Evolutionary conservation across 352 stramenopile genomes (phyloP).

Genomic region (Pythium aphanidermatum): DNA sequence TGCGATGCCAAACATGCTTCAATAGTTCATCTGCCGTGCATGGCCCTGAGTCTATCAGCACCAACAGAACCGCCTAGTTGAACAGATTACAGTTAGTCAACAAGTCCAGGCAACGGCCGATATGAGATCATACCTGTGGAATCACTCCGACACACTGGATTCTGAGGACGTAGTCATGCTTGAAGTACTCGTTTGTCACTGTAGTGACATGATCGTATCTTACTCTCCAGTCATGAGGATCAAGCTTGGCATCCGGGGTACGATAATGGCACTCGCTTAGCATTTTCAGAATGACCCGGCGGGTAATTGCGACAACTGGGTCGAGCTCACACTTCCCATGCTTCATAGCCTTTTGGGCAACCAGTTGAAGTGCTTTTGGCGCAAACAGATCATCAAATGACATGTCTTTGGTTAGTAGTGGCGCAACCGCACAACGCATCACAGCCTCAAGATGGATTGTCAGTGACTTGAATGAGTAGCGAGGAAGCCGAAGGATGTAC

Average conservation of each 20-base stretch:
- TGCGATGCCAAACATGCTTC: constrained; percentile 4
- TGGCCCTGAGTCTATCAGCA: constrained; percentile 16
- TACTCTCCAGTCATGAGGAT: neutral
- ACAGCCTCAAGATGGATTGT: constrained; percentile 4
- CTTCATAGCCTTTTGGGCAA: constrained; percentile 7
- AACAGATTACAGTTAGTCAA: neutral
- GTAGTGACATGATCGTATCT: constrained; percentile 8
- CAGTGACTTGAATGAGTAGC: constrained; percentile 3
- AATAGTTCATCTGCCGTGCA: constrained; percentile 15
- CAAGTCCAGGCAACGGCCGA: neutral
- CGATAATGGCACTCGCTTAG: constrained; percentile 1
- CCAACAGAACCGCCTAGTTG: constrained; percentile 9
- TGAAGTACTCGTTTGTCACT: constrained; percentile 4
- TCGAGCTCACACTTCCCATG: constrained; percentile 8
- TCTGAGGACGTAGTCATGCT: constrained; percentile 13
- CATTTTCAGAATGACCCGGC: constrained; percentile 1
- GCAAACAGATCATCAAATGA: constrained; percentile 4
- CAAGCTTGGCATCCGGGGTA: neutral
- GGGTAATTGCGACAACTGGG: constrained; percentile 1
- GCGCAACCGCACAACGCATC: neutral
- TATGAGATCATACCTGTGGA: constrained; percentile 6
- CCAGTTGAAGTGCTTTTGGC: constrained; percentile 8
- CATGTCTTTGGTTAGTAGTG: neutral
- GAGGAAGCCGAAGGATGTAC: constrained; percentile 7
- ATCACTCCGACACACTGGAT: constrained; percentile 11